Evolutionary conservation across 352 stramenopile genomes (phyloP).

Genomic region (Pythium coloratum): DNA sequence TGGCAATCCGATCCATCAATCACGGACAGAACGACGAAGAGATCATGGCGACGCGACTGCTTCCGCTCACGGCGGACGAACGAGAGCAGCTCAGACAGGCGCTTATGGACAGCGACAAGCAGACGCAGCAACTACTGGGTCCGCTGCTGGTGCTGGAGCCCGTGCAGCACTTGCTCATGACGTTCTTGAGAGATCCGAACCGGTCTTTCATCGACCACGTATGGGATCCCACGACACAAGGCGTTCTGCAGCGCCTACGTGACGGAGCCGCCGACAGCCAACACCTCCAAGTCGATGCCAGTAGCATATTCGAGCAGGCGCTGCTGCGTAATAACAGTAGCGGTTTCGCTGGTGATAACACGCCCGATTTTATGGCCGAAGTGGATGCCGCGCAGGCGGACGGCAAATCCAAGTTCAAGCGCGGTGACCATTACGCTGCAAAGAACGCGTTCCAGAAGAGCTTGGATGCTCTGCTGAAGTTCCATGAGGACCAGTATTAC

Average conservation of each 20-base stretch:
- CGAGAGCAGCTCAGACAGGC: conserved; percentile 38
- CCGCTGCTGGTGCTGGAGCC: conserved; percentile 58
- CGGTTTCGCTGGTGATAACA: neutral
- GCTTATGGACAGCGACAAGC: conserved; percentile 44
- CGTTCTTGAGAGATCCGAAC: conserved; percentile 60
- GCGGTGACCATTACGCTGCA: conserved; percentile 61
- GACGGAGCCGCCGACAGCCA: conserved; percentile 11
- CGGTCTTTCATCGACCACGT: conserved; percentile 75
- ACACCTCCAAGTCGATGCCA: conserved; percentile 21
- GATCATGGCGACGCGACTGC: neutral
- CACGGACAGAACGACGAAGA: neutral
- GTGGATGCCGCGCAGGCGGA: conserved; percentile 53
- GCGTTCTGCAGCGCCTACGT: conserved; percentile 53
- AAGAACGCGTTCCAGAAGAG: conserved; percentile 68
- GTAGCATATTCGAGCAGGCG: conserved; percentile 44
- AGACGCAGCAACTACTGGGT: conserved; percentile 55
- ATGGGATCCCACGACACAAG: conserved; percentile 62
- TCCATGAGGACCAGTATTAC: conserved; percentile 54
- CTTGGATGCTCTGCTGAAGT: conserved; percentile 36
- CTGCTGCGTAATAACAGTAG: conserved; percentile 20
- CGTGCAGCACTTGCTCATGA: conserved; percentile 70
- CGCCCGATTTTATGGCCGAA: conserved; percentile 32
- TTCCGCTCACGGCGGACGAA: conserved; percentile 30
- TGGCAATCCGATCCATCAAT: neutral
- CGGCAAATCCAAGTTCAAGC: conserved; percentile 66